Percentiles rank a stretch among this genome's conserved stretches.
These are phyloP conservation scores for Tylopilus plumbeoviolaceoides DNA, from an alignment of 768 basidiomycete genomes.

Conservation along the genomic window DNA sequence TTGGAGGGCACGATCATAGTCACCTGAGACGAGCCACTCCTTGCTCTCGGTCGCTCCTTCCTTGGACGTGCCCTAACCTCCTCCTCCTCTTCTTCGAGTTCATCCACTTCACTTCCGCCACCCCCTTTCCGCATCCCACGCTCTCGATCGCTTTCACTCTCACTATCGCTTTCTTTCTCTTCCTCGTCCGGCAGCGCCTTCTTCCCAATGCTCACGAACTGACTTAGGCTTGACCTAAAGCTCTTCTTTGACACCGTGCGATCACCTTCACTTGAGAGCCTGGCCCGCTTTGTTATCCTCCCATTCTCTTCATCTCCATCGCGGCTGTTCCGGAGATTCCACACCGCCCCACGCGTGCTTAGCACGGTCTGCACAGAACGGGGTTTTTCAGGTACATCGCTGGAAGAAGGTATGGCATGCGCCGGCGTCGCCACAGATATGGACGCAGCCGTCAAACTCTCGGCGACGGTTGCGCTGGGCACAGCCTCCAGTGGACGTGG, in stretches of 20 bases:
- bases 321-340: slow-evolving; percentile 35
- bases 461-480: neutral
- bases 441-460: neutral
- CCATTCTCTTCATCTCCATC: slow-evolving; percentile 12
- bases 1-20: slow-evolving; percentile 22
- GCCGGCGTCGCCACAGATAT: neutral
- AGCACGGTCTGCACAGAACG: slow-evolving; percentile 40
- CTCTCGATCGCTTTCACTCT: slow-evolving; percentile 5
- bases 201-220: slow-evolving; percentile 51
- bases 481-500: neutral
- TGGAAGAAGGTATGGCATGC: neutral
- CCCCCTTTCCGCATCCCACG: neutral
- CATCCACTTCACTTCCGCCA: slow-evolving; percentile 12
- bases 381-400: slow-evolving; percentile 13
- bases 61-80: too few species aligned
- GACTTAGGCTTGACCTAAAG: slow-evolving; percentile 46
- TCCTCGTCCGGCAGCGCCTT: slow-evolving; percentile 15
- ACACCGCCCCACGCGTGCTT: slow-evolving; percentile 48
- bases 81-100: slow-evolving; percentile 14
- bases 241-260: slow-evolving; percentile 20
- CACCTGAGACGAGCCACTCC: slow-evolving; percentile 14
- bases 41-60: slow-evolving; percentile 10
- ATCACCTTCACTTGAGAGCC: slow-evolving; percentile 13
- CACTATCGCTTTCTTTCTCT: slow-evolving; percentile 13
- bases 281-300: slow-evolving; percentile 38